These are phyloP conservation scores for Hypoxylon fuscum DNA, from an alignment of 495 filamentous ascomycete species.

Conservation along the genomic window DNA sequence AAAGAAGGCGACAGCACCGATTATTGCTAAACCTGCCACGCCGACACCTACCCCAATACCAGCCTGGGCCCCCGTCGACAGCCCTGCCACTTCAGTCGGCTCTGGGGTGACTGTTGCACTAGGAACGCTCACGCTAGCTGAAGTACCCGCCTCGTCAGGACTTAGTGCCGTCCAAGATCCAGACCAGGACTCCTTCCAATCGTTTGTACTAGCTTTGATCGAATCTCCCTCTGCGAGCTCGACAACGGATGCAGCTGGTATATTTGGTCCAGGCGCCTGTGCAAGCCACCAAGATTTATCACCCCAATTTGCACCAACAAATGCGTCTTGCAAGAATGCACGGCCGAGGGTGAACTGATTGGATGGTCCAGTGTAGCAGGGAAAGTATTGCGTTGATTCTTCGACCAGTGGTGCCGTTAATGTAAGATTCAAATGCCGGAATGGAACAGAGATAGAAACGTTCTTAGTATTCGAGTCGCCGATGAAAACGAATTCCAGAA, in stretches of 20 bases:
- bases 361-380: constrained; percentile 51
- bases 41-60: constrained; percentile 55
- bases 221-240: constrained; percentile 30
- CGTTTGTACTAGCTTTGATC: constrained; percentile 39
- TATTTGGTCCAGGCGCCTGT: constrained; percentile 59
- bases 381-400: constrained; percentile 59
- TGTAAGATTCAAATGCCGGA: constrained; percentile 62
- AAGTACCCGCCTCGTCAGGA: constrained; percentile 18
- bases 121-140: constrained; percentile 19
- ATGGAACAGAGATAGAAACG: constrained; percentile 62
- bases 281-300: constrained; percentile 58
- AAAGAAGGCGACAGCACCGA: constrained; percentile 50
- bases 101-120: constrained; percentile 15
- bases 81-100: constrained; percentile 25
- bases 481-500: constrained; percentile 60
- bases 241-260: constrained; percentile 33
- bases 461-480: constrained; percentile 43
- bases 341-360: constrained; percentile 56
- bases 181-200: constrained; percentile 51
- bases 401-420: constrained; percentile 58
- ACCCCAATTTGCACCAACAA: constrained; percentile 62
- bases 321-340: constrained; percentile 66
- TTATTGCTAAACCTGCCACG: constrained; percentile 44
- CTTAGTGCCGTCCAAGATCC: constrained; percentile 48
- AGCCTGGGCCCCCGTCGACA: constrained; percentile 52